Evolutionary conservation across 768 basidiomycete species (phyloP).

Genomic region (Hypholoma fasciculare): DNA sequence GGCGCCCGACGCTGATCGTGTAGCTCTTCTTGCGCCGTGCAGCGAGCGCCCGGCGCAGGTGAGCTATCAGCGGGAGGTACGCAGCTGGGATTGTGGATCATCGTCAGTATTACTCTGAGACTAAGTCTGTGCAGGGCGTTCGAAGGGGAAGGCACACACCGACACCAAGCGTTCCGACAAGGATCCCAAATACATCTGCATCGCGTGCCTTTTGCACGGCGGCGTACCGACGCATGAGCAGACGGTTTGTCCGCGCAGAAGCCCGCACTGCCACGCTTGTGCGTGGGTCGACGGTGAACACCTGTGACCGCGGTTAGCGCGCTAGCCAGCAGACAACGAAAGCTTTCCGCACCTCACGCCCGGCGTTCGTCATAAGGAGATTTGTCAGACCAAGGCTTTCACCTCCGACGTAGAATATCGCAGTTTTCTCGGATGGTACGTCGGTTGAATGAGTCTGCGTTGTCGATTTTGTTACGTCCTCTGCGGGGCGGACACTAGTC

Average conservation of each 20-base stretch:
- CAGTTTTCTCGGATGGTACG: slow-evolving; percentile 13
- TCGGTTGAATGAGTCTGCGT: neutral
- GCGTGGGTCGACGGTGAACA: slow-evolving; percentile 76
- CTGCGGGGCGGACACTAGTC: slow-evolving; percentile 2
- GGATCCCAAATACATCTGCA: slow-evolving; percentile 92
- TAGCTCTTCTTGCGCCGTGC: slow-evolving; percentile 85
- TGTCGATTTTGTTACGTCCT: neutral
- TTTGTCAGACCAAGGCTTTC: slow-evolving; percentile 84
- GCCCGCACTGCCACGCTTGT: slow-evolving; percentile 45
- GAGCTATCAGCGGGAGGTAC: slow-evolving; percentile 82
- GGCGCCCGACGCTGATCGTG: slow-evolving; percentile 92
- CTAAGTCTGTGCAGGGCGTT: too few relatives aligned
- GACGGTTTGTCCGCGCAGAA: slow-evolving; percentile 69
- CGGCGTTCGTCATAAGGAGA: slow-evolving; percentile 79
- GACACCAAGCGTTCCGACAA: slow-evolving; percentile 92
- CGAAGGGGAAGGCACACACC: slow-evolving; percentile 40
- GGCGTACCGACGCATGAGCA: slow-evolving; percentile 90
- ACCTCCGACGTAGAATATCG: slow-evolving; percentile 64
- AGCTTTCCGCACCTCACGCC: slow-evolving; percentile 49
- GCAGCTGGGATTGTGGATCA: slow-evolving; percentile 49
- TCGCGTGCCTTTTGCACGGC: slow-evolving; percentile 85
- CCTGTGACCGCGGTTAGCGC: slow-evolving; percentile 36
- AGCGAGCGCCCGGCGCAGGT: slow-evolving; percentile 71
- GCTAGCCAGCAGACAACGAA: neutral
- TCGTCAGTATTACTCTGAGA: too few relatives aligned